Evolutionary conservation across 305 asterid species (phyloP), one percentile per base, ranked within the genome.

Genomic region (Andrographis paniculata): DNA sequence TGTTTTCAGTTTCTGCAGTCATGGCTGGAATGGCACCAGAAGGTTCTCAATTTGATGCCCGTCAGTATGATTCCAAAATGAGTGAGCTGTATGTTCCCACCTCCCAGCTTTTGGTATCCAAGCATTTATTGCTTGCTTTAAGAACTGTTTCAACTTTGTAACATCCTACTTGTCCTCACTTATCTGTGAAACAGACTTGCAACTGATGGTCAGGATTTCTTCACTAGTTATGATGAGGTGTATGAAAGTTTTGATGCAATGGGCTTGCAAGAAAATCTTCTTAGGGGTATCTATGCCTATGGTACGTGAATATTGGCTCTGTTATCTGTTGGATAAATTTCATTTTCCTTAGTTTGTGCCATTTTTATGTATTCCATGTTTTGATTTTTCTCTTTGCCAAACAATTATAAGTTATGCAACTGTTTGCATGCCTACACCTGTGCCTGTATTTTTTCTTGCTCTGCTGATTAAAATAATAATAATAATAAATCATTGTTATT

Each of bases 231-330:
- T 48, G 94, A 86, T 64, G 94, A 82, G 56, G 96, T 86, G 23
- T 65, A 71, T 3, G 93, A 87, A 35, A 87, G 93, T 56, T 82
- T 87, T 63, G 96, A 82, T 72, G 55, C 84, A 13, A 86, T 82
- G 96, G 85, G 92, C 27, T 63, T 82, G 79, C 94, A 71, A 71
- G 95, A 86, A 63, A 82, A 86, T 59, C 86, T 82, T 43, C 92
- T 86, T 4, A 82, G 96, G 68, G 96, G 96, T 50, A 79, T 86
- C 59, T 86, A 82, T 63, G 96, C 96, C 50, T 86, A 82, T 37
- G 94, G 95, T 85, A 85, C 18, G 44, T 44, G 19, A 38, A 20
- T 13, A 52, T n/a, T n/a, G n/a, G n/a, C n/a, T n/a, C n/a, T n/a
- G n/a, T n/a, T n/a, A n/a, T n/a, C n/a, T n/a, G n/a, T n/a, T n/a